Base-by-base conservation (phyloP, 768 basidiomycete species). In the Boletus rufocinnamomeus region DNA sequence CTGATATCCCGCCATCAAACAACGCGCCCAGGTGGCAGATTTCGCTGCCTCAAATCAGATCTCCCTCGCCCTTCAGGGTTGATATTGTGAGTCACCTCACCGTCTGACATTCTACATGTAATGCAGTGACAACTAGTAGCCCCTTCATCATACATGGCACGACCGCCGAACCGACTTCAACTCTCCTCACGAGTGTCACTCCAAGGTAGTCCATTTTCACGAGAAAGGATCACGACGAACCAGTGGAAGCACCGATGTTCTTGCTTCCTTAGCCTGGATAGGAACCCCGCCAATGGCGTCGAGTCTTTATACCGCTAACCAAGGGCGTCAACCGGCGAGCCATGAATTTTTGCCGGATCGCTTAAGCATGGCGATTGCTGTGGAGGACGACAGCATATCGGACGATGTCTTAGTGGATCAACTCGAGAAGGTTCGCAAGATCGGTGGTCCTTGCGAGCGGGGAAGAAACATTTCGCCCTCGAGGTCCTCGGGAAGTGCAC, bases 341-440 rank as follows among this genome's bases (percentile, higher is more conserved):
- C 14, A 52, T n/a, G 16, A 32, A 21, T 57, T 37, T 45, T 28
- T 51, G 17, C 40, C 59, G 5, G 58, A 59, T 51, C 50, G 38
- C 14, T 19, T 72, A 30, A 52, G 53, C 52, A 68, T 83, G 48
- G 79, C 79, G 2, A 79, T 77, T 66, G 81, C 79, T 17, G 77
- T 84, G 59, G 81, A 76, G 28, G 79, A 83, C 49, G 77, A 82
- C 28, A 77, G 70, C 19, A 72, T 83, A 50, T 75, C 81, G 3
- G 82, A 84, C 64, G 82, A 82, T 61, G 76, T 72, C 37, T 71
- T 84, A 13, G 75, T 84, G 7, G 71, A 78, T 49, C 74, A 74
- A 48, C 72, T 84, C 27, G 83, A 84, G 64, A 68, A 69, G 23
- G 77, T 83, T 61, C 70, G 77, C 32, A 66, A 60, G 65, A 66